Percentiles rank a stretch among this genome's conserved stretches.
phyloP scores from a whole-genome alignment of 495 filamentous ascomycete species.

The Hypoxylon intermedium region DNA sequence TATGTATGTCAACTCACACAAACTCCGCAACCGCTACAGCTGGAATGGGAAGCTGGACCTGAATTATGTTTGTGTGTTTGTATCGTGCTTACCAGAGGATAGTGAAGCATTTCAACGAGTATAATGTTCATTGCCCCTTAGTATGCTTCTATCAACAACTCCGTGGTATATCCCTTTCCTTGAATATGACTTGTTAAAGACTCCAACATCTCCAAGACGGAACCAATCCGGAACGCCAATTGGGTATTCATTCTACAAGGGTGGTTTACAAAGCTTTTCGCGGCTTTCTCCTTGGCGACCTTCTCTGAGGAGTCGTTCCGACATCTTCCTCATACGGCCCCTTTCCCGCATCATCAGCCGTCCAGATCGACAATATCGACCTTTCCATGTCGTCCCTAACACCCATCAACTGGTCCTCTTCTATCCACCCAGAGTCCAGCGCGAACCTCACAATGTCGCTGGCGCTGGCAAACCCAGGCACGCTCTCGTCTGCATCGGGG shows the following conservation, averaged over 20 bases:
- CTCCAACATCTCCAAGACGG: too few species aligned
- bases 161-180: not conserved
- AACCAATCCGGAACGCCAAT: conserved; percentile 12
- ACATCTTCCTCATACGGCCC: conserved; percentile 5
- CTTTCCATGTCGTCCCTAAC: conserved; percentile 39
- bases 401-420: conserved; percentile 52
- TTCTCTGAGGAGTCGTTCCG: not conserved
- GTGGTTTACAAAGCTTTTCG: not conserved
- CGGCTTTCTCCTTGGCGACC: conserved; percentile 16
- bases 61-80: too few species aligned
- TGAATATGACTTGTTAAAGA: not conserved
- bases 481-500: conserved; percentile 44
- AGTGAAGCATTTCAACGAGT: too few species aligned
- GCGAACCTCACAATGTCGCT: conserved; percentile 53
- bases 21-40: too few species aligned
- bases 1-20: too few species aligned
- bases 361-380: conserved; percentile 42
- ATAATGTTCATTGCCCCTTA: too few species aligned
- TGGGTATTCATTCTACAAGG: not conserved
- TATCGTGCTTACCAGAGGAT: too few species aligned
- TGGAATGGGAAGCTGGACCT: too few species aligned
- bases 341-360: conserved; percentile 14
- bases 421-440: conserved; percentile 55
- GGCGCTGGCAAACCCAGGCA: conserved; percentile 51
- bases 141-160: too few species aligned